Evolutionary conservation across 2,329 filamentous ascomycete species (phyloP).

Genomic region (Claviceps sp.): DNA sequence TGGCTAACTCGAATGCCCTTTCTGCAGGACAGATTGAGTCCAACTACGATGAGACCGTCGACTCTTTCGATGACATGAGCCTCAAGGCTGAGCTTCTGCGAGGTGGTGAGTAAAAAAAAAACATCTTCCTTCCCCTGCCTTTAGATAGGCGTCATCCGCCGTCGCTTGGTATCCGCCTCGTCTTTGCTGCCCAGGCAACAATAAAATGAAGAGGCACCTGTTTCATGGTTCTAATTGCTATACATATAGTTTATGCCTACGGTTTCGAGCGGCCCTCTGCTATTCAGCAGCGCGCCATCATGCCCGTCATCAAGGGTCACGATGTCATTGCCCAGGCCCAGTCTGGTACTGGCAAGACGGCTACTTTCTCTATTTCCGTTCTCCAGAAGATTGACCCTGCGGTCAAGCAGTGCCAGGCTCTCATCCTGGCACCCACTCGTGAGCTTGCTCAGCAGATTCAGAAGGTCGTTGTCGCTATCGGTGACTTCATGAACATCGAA

Average conservation of each 20-base stretch:
- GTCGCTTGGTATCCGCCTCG: not conserved
- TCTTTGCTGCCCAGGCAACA: not conserved
- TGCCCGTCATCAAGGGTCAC: conserved; percentile 99
- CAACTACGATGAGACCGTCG: conserved; percentile 99
- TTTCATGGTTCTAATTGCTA: not conserved
- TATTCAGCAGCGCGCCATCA: conserved; percentile 99
- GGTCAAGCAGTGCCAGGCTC: conserved; percentile 93
- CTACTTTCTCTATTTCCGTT: conserved; percentile 97
- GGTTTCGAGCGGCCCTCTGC: conserved; percentile 99
- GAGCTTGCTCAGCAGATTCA: conserved; percentile 99
- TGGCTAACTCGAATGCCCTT: conserved; percentile 11
- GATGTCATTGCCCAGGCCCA: conserved; percentile 99
- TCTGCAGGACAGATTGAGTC: conserved; percentile 91
- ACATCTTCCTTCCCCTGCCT: conserved; percentile 5
- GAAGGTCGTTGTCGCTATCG: conserved; percentile 96
- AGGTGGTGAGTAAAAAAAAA: conserved; percentile 47
- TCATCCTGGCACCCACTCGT: conserved; percentile 94
- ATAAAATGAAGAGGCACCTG: not conserved
- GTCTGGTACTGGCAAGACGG: conserved; percentile 99
- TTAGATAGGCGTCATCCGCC: not conserved
- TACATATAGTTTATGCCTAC: conserved; percentile 71
- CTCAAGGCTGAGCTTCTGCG: conserved; percentile 95
- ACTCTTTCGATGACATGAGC: conserved; percentile 98
- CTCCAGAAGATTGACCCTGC: conserved; percentile 96
- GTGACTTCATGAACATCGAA: conserved; percentile 98